A percentile compares a stretch with the other conserved stretches of the same genome.
Evolutionary conservation across 768 basidiomycete species (phyloP).

Genomic region (Phanerochaete sordida): DNA sequence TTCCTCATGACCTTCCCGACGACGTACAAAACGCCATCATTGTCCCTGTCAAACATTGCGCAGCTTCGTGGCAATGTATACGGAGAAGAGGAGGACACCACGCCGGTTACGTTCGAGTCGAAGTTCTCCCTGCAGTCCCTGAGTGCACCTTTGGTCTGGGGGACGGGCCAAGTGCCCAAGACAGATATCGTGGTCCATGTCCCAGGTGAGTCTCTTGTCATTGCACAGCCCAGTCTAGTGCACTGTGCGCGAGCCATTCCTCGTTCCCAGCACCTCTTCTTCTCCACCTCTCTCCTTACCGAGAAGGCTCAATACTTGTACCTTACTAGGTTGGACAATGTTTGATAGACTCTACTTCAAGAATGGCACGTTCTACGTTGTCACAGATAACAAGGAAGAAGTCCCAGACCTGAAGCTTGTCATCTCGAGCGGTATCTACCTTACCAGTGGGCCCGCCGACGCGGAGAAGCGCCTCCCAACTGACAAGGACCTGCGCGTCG

Average conservation of each 20-base stretch:
- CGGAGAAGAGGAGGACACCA: constrained; percentile 7
- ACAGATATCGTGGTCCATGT: constrained; percentile 70
- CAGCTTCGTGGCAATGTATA: constrained; percentile 6
- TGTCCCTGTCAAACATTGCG: constrained; percentile 8
- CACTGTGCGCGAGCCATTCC: too few relatives aligned
- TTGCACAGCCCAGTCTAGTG: too few relatives aligned
- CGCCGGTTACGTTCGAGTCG: constrained; percentile 19
- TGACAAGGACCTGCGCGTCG: constrained; percentile 74
- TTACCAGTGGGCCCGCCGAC: constrained; percentile 55
- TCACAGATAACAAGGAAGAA: constrained; percentile 64
- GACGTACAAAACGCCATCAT: constrained; percentile 6
- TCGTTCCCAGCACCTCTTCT: too few relatives aligned
- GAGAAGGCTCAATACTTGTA: background rate
- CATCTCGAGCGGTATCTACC: constrained; percentile 62
- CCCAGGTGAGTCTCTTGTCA: constrained; percentile 26
- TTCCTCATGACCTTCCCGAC: constrained; percentile 20
- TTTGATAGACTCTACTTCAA: constrained; percentile 79
- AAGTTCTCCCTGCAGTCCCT: constrained; percentile 24
- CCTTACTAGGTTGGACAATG: constrained; percentile 77
- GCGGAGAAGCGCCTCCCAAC: constrained; percentile 64
- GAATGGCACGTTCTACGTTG: constrained; percentile 81
- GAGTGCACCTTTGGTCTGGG: constrained; percentile 24
- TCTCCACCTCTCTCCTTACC: background rate
- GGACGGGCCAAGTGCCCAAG: constrained; percentile 37
- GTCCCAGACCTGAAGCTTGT: constrained; percentile 68